These are phyloP conservation scores for Colletotrichum sp. DNA, from an alignment of 2,329 filamentous ascomycete genomes.

Conservation along the genomic window DNA sequence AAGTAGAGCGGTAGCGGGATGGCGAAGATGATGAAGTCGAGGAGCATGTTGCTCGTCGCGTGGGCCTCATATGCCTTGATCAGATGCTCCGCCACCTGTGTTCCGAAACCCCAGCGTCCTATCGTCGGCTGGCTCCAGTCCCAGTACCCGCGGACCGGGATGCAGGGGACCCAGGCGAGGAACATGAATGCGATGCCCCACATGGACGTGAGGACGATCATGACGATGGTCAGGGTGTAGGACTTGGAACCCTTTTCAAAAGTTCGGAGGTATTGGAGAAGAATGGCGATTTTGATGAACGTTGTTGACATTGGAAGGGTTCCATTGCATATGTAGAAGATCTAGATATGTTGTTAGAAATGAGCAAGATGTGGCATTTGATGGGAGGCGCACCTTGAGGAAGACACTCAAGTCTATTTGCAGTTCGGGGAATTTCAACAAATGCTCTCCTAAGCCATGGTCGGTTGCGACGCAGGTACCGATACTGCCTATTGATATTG, in stretches of 20 bases:
- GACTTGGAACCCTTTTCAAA: conserved; percentile 19
- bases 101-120: conserved; percentile 33
- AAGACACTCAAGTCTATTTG: background rate
- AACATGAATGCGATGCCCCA: conserved; percentile 34
- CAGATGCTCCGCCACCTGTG: conserved; percentile 25
- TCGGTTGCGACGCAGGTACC: background rate
- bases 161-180: conserved; percentile 35
- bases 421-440: background rate
- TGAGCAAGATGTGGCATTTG: fast-evolving
- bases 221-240: conserved; percentile 17
- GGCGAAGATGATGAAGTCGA: conserved; percentile 34
- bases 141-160: conserved; percentile 35
- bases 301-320: conserved; percentile 20
- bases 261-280: conserved; percentile 23
- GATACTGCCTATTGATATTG: background rate
- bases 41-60: conserved; percentile 31
- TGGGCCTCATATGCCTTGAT: conserved; percentile 31
- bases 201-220: conserved; percentile 28
- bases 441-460: background rate
- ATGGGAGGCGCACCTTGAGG: background rate
- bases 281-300: conserved; percentile 24
- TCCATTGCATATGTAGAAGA: conserved; percentile 22
- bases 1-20: conserved; percentile 36
- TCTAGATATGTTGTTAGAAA: background rate
- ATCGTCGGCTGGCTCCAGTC: conserved; percentile 20